phyloP scores from a whole-genome alignment of 345 rosid genomes.

The Populus davidiana region DNA sequence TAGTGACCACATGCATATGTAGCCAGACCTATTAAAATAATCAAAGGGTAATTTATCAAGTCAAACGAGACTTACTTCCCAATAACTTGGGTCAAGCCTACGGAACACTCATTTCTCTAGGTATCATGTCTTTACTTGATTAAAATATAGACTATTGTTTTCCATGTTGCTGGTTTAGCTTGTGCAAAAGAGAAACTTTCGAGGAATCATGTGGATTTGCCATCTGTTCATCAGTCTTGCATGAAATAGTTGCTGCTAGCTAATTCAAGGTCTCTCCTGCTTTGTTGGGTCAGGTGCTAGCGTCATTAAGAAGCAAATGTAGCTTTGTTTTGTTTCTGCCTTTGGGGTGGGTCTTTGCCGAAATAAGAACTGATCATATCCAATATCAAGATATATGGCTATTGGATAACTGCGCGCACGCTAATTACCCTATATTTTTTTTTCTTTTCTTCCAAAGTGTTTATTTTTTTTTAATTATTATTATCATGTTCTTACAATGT shows the following conservation, averaged over 20 bases:
- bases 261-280: not conserved
- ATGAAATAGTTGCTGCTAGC: not conserved
- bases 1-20: not conserved
- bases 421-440: not conserved
- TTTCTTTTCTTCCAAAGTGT: not conserved
- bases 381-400: not conserved
- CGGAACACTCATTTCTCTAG: not conserved
- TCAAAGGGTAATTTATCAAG: not conserved
- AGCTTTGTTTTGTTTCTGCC: not conserved
- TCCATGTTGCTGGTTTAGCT: not conserved
- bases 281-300: not conserved
- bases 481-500: too few relatives aligned
- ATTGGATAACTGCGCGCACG: not conserved
- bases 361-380: not conserved
- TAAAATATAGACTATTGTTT: not conserved
- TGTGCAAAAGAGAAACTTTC: not conserved
- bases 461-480: too few relatives aligned
- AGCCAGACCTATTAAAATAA: not conserved
- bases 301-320: not conserved
- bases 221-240: not conserved
- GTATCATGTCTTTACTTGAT: not conserved
- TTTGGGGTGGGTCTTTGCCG: not conserved
- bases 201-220: not conserved
- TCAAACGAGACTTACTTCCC: conserved; percentile 2
- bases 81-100: conserved; percentile 1